Base-by-base conservation (phyloP, 208 protist species). In the Endotrypanum monterogeii region DNA sequence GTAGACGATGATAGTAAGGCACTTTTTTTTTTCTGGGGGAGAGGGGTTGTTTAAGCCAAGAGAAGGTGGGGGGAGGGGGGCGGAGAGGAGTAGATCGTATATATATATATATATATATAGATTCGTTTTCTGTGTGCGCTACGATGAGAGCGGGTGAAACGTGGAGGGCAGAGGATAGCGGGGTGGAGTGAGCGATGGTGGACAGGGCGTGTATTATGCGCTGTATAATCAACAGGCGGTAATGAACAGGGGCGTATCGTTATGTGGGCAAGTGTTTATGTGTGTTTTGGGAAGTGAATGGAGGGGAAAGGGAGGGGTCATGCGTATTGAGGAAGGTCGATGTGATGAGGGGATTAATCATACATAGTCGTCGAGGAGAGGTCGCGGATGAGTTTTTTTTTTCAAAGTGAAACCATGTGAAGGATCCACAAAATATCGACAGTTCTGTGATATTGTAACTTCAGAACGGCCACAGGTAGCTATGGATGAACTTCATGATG, bases 331-430 rank as follows among this genome's bases (percentile, higher is more conserved):
- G 39, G 30, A 5, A 9, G 4, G 32, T 6, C 44, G 44, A 11
- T 48, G 58, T 44, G 20, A 23, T 8, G 12, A 8, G 28, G 35
- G 20, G 35, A 28, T 18, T 11, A 39, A 37, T 20, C 20, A 8
- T 20, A n/a, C 28, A n/a, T 41, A 6, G 16, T 25, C 23, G 30
- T 37, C 20, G 32, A 11, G 23, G 32, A 57, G 35, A 57, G 55
- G 67, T 60, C 67, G 72, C 58, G 48, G 61, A 28, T 57, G 69
- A 30, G n/a, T n/a, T n/a, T n/a, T n/a, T n/a, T n/a, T n/a, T n/a
- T n/a, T n/a, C n/a, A 72, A 25, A 71, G 52, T 39, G 54, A 69
- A 48, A 73, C 20, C 52, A 20, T 62, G 50, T 58, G 62, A 39
- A 37, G 51, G 44, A 41, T 28, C 1, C 58, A n/a, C 6, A 35